phyloP scores from a whole-genome alignment of 2,329 filamentous ascomycete genomes.

The Stachybotrys chartarum region DNA sequence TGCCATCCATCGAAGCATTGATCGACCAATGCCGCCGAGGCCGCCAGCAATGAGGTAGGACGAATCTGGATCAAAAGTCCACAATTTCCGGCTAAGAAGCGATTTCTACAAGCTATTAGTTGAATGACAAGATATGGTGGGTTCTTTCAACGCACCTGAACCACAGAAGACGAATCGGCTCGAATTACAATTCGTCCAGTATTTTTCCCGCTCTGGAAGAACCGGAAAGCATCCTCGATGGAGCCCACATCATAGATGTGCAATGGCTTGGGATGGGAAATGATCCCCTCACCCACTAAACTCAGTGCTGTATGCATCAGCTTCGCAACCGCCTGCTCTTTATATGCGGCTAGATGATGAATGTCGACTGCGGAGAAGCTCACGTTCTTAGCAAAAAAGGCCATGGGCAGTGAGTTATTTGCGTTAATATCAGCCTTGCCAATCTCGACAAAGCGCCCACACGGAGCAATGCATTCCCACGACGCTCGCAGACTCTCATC shows the following conservation, averaged over 20 bases:
- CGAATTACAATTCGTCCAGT: conserved; percentile 4
- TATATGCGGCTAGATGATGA: conserved; percentile 1
- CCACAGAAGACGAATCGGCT: not conserved
- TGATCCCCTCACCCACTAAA: conserved; percentile 4
- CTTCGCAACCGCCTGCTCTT: not conserved
- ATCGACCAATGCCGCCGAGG: conserved; percentile 13
- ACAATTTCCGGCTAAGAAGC: not conserved
- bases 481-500: conserved; percentile 21
- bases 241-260: conserved; percentile 1
- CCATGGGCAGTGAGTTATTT: conserved; percentile 6
- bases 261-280: conserved; percentile 1
- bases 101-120: not conserved
- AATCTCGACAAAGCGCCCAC: conserved; percentile 28
- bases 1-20: conserved; percentile 11
- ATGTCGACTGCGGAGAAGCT: conserved; percentile 11
- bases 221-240: conserved; percentile 7
- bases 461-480: conserved; percentile 25
- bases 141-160: not conserved
- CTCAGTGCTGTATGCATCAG: conserved; percentile 5
- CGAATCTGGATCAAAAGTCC: not conserved
- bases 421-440: conserved; percentile 20
- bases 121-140: not conserved
- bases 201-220: conserved; percentile 8
- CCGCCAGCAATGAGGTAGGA: conserved; percentile 16
- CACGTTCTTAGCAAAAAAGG: conserved; percentile 9